Evolutionary conservation across 1,284 basidiomycete species (phyloP), one percentile per base, ranked within the genome.

Genomic region (Sanghuangporus sanghuang): DNA sequence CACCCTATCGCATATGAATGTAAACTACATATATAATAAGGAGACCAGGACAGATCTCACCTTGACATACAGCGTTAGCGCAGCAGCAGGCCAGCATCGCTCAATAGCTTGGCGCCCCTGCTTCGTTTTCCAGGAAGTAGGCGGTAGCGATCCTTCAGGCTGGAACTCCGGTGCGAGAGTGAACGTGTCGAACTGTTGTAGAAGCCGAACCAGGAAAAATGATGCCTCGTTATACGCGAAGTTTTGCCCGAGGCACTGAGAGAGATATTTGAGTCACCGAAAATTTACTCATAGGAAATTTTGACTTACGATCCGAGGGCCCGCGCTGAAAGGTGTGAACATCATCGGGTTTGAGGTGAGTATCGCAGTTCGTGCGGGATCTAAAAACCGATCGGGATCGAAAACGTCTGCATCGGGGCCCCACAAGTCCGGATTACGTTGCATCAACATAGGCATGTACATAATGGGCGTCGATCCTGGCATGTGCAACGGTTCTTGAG

Each of bases 211-310:
- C 40, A 91, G 78, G 73, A 89, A 85, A 70, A 83, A 90, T 2
- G 85, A 84, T 52, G 85, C 83, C 71, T 91, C 85, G 69, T 89
- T 89, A 66, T 85, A 85, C 3, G 88, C 88, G 66, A 88, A 89
- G 67, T 88, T 85, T 70, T 89, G 86, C 6, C 88, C 89, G 16
- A 90, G 73, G 69, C 88, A 90, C 87, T 89, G 67, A 23, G 49
- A 32, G 35, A 14, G 35, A 49, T n/a, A 27, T 61, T 27, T 55
- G 18, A 21, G 18, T 18, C 32, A 77, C 79, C 58, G 35, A 63
- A 50, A 14, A 35, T 39, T 57, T 39, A 6, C 1, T n/a, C 1
- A n/a, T 1, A 46, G 40, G 46, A 59, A 56, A 35, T 2, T 9
- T 39, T 16, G 39, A 73, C 79, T 68, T 66, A 80, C 80, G 64